Percentiles rank a stretch among this genome's conserved stretches.
Evolutionary conservation across 2,329 filamentous ascomycete genomes (phyloP).

Genomic region (Gyromitra esculenta): DNA sequence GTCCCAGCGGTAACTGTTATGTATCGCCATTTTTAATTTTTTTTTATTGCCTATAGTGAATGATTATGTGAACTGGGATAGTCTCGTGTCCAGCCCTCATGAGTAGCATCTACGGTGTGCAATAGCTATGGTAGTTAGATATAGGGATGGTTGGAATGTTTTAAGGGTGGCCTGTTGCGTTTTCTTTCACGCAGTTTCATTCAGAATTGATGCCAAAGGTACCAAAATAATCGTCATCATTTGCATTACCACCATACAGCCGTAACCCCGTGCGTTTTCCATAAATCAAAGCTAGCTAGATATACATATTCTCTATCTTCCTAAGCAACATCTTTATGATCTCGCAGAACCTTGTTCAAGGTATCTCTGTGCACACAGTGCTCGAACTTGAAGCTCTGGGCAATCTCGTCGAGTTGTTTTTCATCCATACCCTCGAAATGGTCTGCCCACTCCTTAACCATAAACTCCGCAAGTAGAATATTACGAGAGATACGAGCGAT

Average conservation of each 20-base stretch:
- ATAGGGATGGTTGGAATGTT: too few species aligned
- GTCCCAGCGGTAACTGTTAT: too few species aligned
- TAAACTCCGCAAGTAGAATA: slow-evolving; percentile 65
- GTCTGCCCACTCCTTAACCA: slow-evolving; percentile 67
- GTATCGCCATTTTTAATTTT: neutral
- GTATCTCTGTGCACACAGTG: slow-evolving; percentile 66
- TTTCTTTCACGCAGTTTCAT: too few species aligned
- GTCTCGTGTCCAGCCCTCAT: neutral
- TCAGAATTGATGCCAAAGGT: neutral
- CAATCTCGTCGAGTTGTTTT: slow-evolving; percentile 67
- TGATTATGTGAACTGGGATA: neutral
- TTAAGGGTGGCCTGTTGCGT: too few species aligned
- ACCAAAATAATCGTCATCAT: neutral
- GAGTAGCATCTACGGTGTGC: too few species aligned
- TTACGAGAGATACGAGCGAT: slow-evolving; percentile 64
- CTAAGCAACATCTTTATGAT: slow-evolving; percentile 54
- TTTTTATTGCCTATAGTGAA: neutral
- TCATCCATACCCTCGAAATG: slow-evolving; percentile 66
- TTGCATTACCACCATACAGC: slow-evolving; percentile 1
- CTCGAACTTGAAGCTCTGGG: slow-evolving; percentile 66
- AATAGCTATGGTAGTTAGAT: too few species aligned
- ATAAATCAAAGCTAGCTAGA: slow-evolving; percentile 12
- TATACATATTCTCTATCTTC: neutral
- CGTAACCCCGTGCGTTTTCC: slow-evolving; percentile 1
- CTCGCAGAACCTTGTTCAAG: slow-evolving; percentile 62